Conservation (phyloP, 2,329 filamentous ascomycete genomes). For the Sphaerulina musiva region DNA sequence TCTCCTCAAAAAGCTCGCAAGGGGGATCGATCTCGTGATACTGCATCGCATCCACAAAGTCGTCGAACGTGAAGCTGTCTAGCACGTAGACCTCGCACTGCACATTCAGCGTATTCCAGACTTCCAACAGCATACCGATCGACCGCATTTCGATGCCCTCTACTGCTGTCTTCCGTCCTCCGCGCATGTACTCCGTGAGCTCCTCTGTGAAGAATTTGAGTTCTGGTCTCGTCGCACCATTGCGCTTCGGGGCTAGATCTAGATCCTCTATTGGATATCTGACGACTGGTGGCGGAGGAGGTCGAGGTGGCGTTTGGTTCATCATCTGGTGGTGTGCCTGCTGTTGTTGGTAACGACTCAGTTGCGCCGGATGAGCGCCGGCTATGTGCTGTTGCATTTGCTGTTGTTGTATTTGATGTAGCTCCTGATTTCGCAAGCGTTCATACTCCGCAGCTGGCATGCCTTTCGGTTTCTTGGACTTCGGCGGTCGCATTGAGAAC, state of each 20-base stretch:
- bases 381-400: constrained; percentile 26
- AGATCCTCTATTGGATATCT: constrained; percentile 97
- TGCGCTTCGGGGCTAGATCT: constrained; percentile 62
- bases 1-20: constrained; percentile 81
- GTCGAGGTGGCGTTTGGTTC: constrained; percentile 33
- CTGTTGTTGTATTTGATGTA: constrained; percentile 18
- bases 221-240: constrained; percentile 61
- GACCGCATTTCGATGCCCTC: constrained; percentile 70
- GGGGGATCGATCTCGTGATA: constrained; percentile 62
- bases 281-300: constrained; percentile 63
- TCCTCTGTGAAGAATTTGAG: constrained; percentile 67
- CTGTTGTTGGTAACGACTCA: constrained; percentile 28
- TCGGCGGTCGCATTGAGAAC: constrained; percentile 22
- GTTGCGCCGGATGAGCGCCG: constrained; percentile 32
- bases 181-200: constrained; percentile 31
- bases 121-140: constrained; percentile 77
- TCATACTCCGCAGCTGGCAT: constrained; percentile 20
- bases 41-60: constrained; percentile 82
- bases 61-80: constrained; percentile 96
- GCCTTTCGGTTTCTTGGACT: constrained; percentile 22
- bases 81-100: constrained; percentile 91
- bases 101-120: constrained; percentile 97
- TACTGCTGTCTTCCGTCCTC: constrained; percentile 36
- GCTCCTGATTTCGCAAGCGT: constrained; percentile 20
- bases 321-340: constrained; percentile 17